phyloP scores from a whole-genome alignment of 2,329 filamentous ascomycete genomes.

The Penicillium sp. region DNA sequence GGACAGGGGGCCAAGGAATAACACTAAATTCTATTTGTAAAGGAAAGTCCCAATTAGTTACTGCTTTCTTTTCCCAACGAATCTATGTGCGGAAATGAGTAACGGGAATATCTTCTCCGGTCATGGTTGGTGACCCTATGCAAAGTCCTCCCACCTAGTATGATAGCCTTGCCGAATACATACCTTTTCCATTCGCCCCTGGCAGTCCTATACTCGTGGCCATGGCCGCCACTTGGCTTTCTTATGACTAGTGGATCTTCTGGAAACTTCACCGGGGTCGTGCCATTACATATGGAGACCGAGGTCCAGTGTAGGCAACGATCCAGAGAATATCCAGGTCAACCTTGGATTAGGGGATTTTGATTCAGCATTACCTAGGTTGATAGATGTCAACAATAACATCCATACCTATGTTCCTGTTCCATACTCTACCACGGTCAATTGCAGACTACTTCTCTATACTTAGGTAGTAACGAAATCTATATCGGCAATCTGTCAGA shows the following conservation, averaged over 20 bases:
- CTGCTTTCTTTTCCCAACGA: neutral
- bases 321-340: neutral
- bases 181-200: constrained; percentile 29
- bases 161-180: constrained; percentile 19
- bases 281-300: neutral
- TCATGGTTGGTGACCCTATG: constrained; percentile 28
- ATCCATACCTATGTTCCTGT: too few relatives aligned
- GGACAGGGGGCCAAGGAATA: neutral
- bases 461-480: too few relatives aligned
- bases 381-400: too few relatives aligned
- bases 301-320: neutral
- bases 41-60: neutral
- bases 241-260: neutral
- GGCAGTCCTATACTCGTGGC: constrained; percentile 32
- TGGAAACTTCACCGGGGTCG: constrained; percentile 8
- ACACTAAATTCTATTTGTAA: neutral
- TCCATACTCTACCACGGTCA: neutral
- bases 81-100: constrained; percentile 1
- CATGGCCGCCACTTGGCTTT: constrained; percentile 16
- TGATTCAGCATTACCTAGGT: neutral
- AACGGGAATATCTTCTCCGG: constrained; percentile 12
- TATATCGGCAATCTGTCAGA: constrained; percentile 5
- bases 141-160: constrained; percentile 26
- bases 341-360: neutral
- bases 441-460: neutral